A percentile compares a stretch with the other conserved stretches of the same genome.
phyloP scores from a whole-genome alignment of 129 eudicot genomes.

The Centrapalus pauciflorus region DNA sequence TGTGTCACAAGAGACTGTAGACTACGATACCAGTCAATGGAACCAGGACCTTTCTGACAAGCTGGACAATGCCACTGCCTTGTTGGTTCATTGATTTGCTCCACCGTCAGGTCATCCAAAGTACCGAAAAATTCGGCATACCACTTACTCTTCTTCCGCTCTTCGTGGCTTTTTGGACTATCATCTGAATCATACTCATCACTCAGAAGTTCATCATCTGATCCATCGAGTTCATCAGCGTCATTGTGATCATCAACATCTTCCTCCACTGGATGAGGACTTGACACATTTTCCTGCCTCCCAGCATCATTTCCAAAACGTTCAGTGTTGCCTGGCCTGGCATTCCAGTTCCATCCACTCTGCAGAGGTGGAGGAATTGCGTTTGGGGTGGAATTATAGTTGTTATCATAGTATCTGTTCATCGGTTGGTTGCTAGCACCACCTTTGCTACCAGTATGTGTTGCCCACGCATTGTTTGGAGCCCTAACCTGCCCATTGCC shows the following conservation, averaged over 20 bases:
- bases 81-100: conserved; percentile 57
- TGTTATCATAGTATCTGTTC: conserved; percentile 9
- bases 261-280: conserved; percentile 15
- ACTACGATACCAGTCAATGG: conserved; percentile 76
- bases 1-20: conserved; percentile 60
- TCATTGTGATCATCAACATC: conserved; percentile 11
- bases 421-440: conserved; percentile 20
- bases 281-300: neutral
- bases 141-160: conserved; percentile 51
- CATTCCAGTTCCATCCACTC: conserved; percentile 48
- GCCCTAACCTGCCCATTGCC: conserved; percentile 31
- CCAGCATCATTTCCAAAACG: conserved; percentile 11
- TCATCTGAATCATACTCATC: conserved; percentile 67
- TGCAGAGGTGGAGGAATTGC: conserved; percentile 47
- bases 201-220: conserved; percentile 50
- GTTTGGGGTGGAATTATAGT: conserved; percentile 5
- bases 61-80: conserved; percentile 94
- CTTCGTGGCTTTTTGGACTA: conserved; percentile 48
- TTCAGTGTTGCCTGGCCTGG: conserved; percentile 28
- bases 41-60: conserved; percentile 82
- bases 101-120: conserved; percentile 40
- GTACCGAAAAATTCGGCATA: conserved; percentile 39
- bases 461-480: conserved; percentile 29
- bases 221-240: conserved; percentile 38
- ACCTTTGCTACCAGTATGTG: conserved; percentile 42